These are phyloP conservation scores for Eucalyptus regnans DNA, from an alignment of 345 rosid species.

Conservation along the genomic window DNA sequence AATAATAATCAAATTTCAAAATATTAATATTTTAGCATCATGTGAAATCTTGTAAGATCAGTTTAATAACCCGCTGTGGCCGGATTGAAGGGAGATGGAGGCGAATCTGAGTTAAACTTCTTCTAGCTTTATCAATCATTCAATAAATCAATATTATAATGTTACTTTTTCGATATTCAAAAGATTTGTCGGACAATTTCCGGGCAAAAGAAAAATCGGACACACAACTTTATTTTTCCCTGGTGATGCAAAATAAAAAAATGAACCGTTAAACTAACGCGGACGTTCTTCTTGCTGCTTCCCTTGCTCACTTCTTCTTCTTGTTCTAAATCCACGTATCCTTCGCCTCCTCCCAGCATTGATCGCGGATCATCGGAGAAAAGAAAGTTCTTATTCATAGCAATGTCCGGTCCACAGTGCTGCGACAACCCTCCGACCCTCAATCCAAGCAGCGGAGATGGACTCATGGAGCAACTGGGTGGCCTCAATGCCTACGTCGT, in stretches of 20 bases:
- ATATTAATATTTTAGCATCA: neutral
- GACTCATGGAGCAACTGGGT: constrained; percentile 18
- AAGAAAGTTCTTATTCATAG: too few species aligned
- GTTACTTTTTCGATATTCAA: neutral
- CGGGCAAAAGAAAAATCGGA: neutral
- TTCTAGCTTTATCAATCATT: neutral
- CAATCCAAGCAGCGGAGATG: constrained; percentile 6
- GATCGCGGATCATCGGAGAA: neutral
- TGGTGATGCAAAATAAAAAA: neutral
- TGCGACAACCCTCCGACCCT: constrained; percentile 30
- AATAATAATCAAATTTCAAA: too few species aligned
- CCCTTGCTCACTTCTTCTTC: neutral
- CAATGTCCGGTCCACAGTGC: constrained; percentile 33
- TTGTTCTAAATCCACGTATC: neutral
- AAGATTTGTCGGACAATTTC: neutral
- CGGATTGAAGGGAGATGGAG: neutral
- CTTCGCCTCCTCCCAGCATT: neutral
- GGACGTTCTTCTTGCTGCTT: neutral
- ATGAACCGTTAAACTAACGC: neutral
- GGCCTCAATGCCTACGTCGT: constrained; percentile 19
- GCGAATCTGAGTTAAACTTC: neutral
- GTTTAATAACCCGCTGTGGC: neutral
- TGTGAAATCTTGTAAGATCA: neutral
- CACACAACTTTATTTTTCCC: neutral
- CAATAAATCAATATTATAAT: neutral